These are phyloP conservation scores for Botryosphaeria dothidea DNA, from an alignment of 2,329 filamentous ascomycete species.

Conservation along the genomic window DNA sequence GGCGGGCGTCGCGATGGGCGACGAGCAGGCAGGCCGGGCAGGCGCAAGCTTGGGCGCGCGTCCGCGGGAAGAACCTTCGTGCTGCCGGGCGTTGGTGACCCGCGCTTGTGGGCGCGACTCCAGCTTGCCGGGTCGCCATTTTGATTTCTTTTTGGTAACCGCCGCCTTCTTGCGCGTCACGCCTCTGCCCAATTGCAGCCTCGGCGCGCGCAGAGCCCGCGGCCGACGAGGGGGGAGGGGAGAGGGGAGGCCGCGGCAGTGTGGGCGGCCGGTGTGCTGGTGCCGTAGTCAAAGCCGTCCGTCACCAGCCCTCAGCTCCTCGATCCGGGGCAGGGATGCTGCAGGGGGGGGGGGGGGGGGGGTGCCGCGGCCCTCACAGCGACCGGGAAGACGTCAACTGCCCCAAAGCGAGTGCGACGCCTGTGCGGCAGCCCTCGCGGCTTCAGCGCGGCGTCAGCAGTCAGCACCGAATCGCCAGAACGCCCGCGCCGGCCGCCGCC, in stretches of 20 bases:
- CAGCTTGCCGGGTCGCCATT: not conserved
- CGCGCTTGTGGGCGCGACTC: not conserved
- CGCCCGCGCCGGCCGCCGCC: not conserved
- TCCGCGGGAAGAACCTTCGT: not conserved
- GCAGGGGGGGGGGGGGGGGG: not conserved
- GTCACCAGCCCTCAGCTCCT: conserved; percentile 8
- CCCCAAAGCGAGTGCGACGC: not conserved
- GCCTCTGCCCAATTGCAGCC: not conserved
- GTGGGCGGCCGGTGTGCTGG: not conserved
- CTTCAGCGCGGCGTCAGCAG: not conserved
- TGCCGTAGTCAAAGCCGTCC: not conserved
- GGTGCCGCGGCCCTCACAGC: not conserved
- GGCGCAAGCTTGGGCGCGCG: not conserved
- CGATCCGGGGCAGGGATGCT: not conserved
- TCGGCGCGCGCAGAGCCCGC: not conserved
- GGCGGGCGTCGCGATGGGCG: not conserved
- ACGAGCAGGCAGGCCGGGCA: not conserved
- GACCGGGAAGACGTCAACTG: not conserved
- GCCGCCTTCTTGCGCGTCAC: not conserved
- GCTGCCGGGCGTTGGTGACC: not conserved
- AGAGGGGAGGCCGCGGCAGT: not conserved
- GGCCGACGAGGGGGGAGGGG: not conserved
- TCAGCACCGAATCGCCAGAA: conserved; percentile 4
- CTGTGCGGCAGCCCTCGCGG: not conserved
- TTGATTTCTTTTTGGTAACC: not conserved